These are phyloP conservation scores for Ceratobasidium sp. DNA, from an alignment of 1,284 basidiomycete genomes.

Conservation along the genomic window DNA sequence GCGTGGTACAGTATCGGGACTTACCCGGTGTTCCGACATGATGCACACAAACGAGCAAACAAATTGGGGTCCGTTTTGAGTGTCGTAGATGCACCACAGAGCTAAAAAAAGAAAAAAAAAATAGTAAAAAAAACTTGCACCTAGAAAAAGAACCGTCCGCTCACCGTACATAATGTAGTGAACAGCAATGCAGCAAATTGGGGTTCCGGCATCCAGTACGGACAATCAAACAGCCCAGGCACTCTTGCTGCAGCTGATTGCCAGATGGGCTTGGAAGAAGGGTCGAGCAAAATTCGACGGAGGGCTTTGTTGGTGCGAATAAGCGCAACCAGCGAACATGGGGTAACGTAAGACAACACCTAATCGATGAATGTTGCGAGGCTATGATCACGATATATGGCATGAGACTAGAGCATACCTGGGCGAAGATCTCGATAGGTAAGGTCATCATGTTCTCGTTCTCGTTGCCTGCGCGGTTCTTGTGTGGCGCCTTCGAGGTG, in stretches of 20 bases:
- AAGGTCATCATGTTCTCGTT: too few species aligned
- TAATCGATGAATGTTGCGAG: too few species aligned
- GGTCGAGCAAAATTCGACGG: neutral
- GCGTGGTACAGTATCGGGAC: neutral
- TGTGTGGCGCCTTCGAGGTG: too few species aligned
- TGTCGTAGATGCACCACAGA: constrained; percentile 4
- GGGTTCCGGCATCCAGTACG: neutral
- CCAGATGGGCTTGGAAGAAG: neutral
- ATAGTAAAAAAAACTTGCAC: too few species aligned
- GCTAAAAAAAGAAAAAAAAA: neutral
- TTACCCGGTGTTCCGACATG: constrained; percentile 5
- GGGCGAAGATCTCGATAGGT: too few species aligned
- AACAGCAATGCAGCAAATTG: neutral
- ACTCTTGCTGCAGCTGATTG: neutral
- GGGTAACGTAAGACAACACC: too few species aligned
- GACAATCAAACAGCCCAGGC: neutral
- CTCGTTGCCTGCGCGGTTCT: too few species aligned
- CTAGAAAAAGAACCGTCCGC: neutral
- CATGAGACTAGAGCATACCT: too few species aligned
- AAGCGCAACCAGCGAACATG: neutral
- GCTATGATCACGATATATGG: too few species aligned
- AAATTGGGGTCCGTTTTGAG: constrained; percentile 12
- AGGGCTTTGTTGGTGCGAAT: too few species aligned
- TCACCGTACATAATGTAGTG: neutral
- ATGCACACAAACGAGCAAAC: neutral